These are phyloP conservation scores for Eucalyptus lansdowneana DNA, from an alignment of 345 rosid genomes.

Conservation along the genomic window DNA sequence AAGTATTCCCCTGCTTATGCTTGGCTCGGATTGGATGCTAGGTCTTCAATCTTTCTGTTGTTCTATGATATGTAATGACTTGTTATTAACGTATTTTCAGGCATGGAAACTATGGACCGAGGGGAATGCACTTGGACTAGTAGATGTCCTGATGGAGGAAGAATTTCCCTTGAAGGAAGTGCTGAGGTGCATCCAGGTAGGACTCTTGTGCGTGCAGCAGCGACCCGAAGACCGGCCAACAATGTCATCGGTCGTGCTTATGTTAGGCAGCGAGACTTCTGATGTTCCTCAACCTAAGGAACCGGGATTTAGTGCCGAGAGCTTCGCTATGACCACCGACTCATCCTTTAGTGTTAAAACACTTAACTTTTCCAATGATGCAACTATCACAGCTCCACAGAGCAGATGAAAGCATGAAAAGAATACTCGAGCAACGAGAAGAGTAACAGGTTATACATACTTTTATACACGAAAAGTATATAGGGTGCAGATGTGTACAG, in stretches of 20 bases:
- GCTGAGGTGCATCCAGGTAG: conserved; percentile 19
- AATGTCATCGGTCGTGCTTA: conserved; percentile 24
- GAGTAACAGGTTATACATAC: not conserved
- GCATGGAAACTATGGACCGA: conserved; percentile 29
- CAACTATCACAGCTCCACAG: not conserved
- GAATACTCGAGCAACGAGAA: not conserved
- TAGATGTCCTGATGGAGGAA: conserved; percentile 14
- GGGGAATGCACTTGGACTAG: conserved; percentile 6
- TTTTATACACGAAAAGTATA: not conserved
- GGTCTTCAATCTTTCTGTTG: not conserved
- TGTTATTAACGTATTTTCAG: not conserved
- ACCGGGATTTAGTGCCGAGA: conserved; percentile 12
- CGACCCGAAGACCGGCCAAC: conserved; percentile 33
- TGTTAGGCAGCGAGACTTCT: conserved; percentile 26
- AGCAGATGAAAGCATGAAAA: not conserved
- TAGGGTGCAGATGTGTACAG: not conserved
- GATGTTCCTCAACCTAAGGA: conserved; percentile 15
- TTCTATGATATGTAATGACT: not conserved
- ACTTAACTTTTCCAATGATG: not conserved
- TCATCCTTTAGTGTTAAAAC: not conserved
- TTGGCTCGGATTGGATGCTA: not conserved
- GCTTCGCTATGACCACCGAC: not conserved
- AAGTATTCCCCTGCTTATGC: not conserved
- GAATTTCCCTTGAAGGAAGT: conserved; percentile 1
- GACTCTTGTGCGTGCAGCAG: conserved; percentile 42